Evolutionary conservation across 164 flowering plant genomes (phyloP), one percentile per base, ranked within the genome.

Genomic region (Litsea cubeba): DNA sequence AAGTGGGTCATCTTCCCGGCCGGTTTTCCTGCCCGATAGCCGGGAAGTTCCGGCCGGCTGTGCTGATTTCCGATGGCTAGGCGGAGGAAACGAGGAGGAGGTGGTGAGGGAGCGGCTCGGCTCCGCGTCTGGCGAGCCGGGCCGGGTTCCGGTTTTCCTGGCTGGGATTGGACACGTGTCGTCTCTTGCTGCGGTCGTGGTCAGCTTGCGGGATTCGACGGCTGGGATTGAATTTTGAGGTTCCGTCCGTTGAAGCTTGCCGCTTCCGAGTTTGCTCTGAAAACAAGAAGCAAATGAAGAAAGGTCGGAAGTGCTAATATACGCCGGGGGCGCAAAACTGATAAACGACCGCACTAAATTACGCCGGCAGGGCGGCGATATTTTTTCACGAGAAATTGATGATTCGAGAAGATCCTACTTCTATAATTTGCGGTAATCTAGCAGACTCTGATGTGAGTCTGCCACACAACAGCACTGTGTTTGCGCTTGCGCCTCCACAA

Each of bases 231-330:
- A 40, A 40, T 20, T 40, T 14, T 62, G 32, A 2, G 68, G 35
- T 3, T 57, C 35, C 26, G 62, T 1, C 23, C 7, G 26, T 18
- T 60, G 30, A 58, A 50, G 17, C 24, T 1, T 72, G 8, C 22
- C 32, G 49, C 18, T 20, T 25, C 70, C 62, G 62, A 20, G 18
- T 18, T 65, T 65, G 49, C 70, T 30, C 76, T 74, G 51, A 30
- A 15, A 28, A 54, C n/a, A 10, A 17, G 67, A 14, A 12, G 22
- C 46, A 40, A 7, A 40, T 8, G 11, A 5, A 3, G 40, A 11
- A 4, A 32, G 4, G 54, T 17, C 18, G 49, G 35, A 6, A 46
- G 40, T n/a, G 69, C 40, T 26, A 30, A 28, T 1, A 15, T 66
- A 30, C 69, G 69, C 69, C 69, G 40, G 17, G 32, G 40, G 8